These are phyloP conservation scores for Cicer arietinum DNA, from an alignment of 306 rosid genomes.

Conservation along the genomic window DNA sequence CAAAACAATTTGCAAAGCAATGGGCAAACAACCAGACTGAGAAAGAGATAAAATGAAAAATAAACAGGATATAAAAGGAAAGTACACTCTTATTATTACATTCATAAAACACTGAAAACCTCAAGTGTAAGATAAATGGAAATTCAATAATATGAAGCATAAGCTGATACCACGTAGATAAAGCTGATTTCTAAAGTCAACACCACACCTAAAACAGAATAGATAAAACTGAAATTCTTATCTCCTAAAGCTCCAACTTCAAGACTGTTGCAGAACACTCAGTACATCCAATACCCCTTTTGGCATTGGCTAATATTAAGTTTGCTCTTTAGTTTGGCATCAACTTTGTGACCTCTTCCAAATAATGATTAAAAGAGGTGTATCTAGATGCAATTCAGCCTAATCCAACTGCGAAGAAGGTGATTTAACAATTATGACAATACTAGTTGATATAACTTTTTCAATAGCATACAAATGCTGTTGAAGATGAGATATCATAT, in stretches of 20 bases:
- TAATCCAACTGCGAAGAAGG: constrained; percentile 33
- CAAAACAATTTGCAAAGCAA: constrained; percentile 3
- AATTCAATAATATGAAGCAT: constrained; percentile 28
- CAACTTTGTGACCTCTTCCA: constrained; percentile 74
- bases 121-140: neutral
- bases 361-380: constrained; percentile 81
- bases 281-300: constrained; percentile 59
- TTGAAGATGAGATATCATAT: constrained; percentile 42
- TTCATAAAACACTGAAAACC: constrained; percentile 27
- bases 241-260: constrained; percentile 6
- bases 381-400: constrained; percentile 74
- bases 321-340: constrained; percentile 73
- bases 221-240: constrained; percentile 20
- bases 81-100: neutral
- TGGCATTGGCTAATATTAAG: constrained; percentile 57
- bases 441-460: constrained; percentile 26
- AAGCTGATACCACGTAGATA: neutral
- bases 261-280: constrained; percentile 63
- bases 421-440: constrained; percentile 5
- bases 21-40: neutral
- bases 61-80: constrained; percentile 4
- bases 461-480: constrained; percentile 18
- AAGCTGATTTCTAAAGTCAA: constrained; percentile 32
- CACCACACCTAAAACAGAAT: constrained; percentile 12
- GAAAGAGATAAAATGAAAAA: constrained; percentile 12